A percentile compares a stretch with the other conserved stretches of the same genome.
phyloP scores from a whole-genome alignment of 768 basidiomycete species.

The Hysterangium stoloniferum region DNA sequence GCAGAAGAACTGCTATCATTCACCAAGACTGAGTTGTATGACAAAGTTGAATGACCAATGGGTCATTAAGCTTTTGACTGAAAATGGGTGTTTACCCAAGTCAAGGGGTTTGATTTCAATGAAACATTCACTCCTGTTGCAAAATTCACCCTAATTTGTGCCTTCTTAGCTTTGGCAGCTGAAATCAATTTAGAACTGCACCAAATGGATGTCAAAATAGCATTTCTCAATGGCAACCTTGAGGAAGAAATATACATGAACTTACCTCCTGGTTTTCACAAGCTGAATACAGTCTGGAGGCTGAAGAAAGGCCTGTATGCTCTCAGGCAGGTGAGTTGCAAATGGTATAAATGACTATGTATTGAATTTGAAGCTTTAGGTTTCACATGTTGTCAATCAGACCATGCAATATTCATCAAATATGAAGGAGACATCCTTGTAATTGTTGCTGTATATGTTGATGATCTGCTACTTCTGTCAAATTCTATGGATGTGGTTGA shows the following conservation, averaged over 20 bases:
- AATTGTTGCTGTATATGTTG: too few relatives aligned
- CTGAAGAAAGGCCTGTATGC: slow-evolving; percentile 26
- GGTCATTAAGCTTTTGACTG: too few relatives aligned
- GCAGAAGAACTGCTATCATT: too few relatives aligned
- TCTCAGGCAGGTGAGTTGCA: slow-evolving; percentile 26
- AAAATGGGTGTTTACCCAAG: slow-evolving; percentile 19
- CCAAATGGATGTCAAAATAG: slow-evolving; percentile 15
- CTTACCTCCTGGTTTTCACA: slow-evolving; percentile 10
- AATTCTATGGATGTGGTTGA: too few relatives aligned
- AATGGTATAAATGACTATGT: slow-evolving; percentile 35
- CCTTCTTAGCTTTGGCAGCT: slow-evolving; percentile 8
- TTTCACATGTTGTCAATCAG: too few relatives aligned
- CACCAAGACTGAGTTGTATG: too few relatives aligned
- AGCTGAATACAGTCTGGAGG: slow-evolving; percentile 11
- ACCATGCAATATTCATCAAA: too few relatives aligned
- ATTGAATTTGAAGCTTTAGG: too few relatives aligned
- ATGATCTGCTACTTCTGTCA: too few relatives aligned
- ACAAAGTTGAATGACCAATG: too few relatives aligned
- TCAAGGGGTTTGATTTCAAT: slow-evolving; percentile 20
- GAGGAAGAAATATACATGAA: slow-evolving; percentile 17
- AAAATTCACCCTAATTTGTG: background rate
- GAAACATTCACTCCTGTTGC: slow-evolving; percentile 18
- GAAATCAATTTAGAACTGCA: slow-evolving; percentile 9
- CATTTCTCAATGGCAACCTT: slow-evolving; percentile 18
- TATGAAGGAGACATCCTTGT: too few relatives aligned